Evolutionary conservation across 805 yeast genomes (phyloP).

Genomic region (Yamadazyma takamatsuzukensis): DNA sequence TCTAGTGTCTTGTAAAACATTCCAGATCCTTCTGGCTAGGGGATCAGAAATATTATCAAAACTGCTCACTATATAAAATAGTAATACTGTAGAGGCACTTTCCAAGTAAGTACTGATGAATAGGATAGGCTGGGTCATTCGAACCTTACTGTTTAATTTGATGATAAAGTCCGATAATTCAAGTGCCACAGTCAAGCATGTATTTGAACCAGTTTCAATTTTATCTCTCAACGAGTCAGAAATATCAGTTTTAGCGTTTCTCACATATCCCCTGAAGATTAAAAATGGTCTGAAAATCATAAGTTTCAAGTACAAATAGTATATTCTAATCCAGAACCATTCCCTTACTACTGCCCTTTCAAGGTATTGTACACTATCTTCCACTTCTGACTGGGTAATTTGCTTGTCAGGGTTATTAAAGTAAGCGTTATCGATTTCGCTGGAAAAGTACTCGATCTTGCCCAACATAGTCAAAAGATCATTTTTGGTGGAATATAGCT

Average conservation of each 20-base stretch:
- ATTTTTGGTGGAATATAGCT: constrained; percentile 16
- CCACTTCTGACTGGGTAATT: constrained; percentile 6
- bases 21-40: constrained; percentile 14
- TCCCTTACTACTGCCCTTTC: constrained; percentile 8
- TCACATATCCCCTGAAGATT: constrained; percentile 18
- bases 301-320: constrained; percentile 19
- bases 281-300: constrained; percentile 19
- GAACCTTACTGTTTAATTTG: constrained; percentile 13
- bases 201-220: constrained; percentile 12
- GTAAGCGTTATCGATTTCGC: constrained; percentile 14
- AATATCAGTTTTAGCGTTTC: constrained; percentile 7
- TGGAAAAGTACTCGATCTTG: constrained; percentile 14
- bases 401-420: constrained; percentile 11
- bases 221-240: constrained; percentile 8
- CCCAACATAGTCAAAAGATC: constrained; percentile 15
- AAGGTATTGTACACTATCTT: constrained; percentile 3
- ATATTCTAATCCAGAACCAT: constrained; percentile 23
- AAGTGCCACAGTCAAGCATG: constrained; percentile 15
- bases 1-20: constrained; percentile 16
- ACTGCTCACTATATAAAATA: constrained; percentile 15
- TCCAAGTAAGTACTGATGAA: constrained; percentile 19
- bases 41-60: constrained; percentile 12
- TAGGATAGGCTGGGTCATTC: constrained; percentile 16
- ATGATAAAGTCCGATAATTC: constrained; percentile 15
- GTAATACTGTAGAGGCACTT: constrained; percentile 15